These are phyloP conservation scores for Cymodocea nodosa DNA, from an alignment of 116 monocot species.

Conservation along the genomic window DNA sequence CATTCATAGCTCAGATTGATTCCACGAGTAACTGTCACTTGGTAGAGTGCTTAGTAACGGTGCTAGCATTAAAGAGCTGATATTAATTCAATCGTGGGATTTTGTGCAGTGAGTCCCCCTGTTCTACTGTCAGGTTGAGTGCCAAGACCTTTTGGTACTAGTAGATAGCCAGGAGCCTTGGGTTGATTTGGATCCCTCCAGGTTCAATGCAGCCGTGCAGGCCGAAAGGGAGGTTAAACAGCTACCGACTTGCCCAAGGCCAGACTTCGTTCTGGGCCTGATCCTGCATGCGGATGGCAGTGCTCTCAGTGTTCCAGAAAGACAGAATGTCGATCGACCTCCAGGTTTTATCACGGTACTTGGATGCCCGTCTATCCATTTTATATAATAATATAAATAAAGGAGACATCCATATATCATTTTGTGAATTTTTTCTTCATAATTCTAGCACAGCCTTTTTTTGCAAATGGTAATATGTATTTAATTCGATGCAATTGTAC, in stretches of 20 bases:
- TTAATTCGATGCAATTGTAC: no score
- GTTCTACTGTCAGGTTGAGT: constrained; percentile 25
- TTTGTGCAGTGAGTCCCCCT: constrained; percentile 27
- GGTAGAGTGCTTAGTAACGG: no score
- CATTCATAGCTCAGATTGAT: no score
- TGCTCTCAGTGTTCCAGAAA: constrained; percentile 70
- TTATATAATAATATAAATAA: no score
- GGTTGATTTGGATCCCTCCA: constrained; percentile 1
- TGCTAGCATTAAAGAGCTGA: background rate
- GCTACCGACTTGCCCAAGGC: constrained; percentile 78
- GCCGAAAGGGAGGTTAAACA: constrained; percentile 52
- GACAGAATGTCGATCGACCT: constrained; percentile 58
- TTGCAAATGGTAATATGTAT: no score
- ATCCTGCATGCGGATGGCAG: constrained; percentile 70
- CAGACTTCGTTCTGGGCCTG: constrained; percentile 39
- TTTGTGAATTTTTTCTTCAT: no score
- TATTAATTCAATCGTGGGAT: background rate
- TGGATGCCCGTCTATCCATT: constrained; percentile 70
- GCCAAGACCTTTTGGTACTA: constrained; percentile 18
- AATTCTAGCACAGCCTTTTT: no score
- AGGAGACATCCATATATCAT: no score
- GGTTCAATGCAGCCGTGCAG: constrained; percentile 55
- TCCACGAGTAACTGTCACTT: no score
- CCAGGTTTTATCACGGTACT: constrained; percentile 45
- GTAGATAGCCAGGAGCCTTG: constrained; percentile 27